phyloP scores from a whole-genome alignment of 371 early-diverging fungal genomes.

The Mucor irregularis region DNA sequence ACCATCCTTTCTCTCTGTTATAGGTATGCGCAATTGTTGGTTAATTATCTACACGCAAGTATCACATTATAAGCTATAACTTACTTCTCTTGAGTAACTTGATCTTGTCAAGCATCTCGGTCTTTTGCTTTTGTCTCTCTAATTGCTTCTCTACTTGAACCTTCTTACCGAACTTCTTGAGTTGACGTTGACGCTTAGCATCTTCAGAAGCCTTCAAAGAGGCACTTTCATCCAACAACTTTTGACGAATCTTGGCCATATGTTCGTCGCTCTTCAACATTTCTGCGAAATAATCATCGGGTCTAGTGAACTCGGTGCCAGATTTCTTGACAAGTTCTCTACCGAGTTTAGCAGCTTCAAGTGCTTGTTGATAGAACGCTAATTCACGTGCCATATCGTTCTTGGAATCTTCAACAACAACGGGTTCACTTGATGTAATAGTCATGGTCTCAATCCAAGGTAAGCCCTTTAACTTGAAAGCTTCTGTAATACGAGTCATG shows the following conservation, averaged over 20 bases:
- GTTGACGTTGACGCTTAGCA: constrained; percentile 63
- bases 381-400: constrained; percentile 91
- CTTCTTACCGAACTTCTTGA: constrained; percentile 97
- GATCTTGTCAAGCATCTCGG: constrained; percentile 86
- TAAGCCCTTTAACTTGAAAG: constrained; percentile 68
- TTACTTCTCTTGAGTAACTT: constrained; percentile 86
- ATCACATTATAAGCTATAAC: constrained; percentile 25
- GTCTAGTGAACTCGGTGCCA: constrained; percentile 79
- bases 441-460: constrained; percentile 84
- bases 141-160: constrained; percentile 91
- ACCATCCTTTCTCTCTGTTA: constrained; percentile 61
- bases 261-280: constrained; percentile 94
- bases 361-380: constrained; percentile 87
- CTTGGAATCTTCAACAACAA: constrained; percentile 65
- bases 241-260: constrained; percentile 83
- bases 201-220: constrained; percentile 82
- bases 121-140: constrained; percentile 77
- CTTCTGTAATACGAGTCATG: constrained; percentile 58
- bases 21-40: neutral
- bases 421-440: constrained; percentile 65
- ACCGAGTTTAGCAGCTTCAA: constrained; percentile 72
- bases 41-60: too few species aligned
- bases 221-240: constrained; percentile 81
- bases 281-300: constrained; percentile 93
- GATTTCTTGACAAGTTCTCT: constrained; percentile 57